These are phyloP conservation scores for Gynostemma pentaphyllum DNA, from an alignment of 306 rosid genomes.

Conservation along the genomic window DNA sequence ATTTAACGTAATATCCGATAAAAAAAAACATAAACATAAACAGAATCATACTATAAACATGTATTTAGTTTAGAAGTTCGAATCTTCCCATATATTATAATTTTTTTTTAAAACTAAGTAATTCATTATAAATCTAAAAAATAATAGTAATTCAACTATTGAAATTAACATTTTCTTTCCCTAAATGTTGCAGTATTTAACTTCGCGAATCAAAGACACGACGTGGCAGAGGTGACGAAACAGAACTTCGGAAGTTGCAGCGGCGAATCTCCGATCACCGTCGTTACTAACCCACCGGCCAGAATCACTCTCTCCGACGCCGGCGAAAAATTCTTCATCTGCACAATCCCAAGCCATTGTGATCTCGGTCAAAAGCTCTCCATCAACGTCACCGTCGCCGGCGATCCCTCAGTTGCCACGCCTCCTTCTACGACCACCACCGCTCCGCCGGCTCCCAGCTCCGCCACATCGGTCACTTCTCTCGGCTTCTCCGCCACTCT, in stretches of 20 bases:
- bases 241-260: not conserved
- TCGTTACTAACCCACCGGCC: not conserved
- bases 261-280: not conserved
- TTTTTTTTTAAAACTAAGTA: too few relatives aligned
- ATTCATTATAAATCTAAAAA: too few relatives aligned
- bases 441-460: not conserved
- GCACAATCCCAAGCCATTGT: not conserved
- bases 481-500: not conserved
- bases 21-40: too few relatives aligned
- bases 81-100: too few relatives aligned
- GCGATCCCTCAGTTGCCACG: not conserved
- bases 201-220: not conserved
- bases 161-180: not conserved
- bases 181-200: not conserved
- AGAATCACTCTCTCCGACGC: not conserved
- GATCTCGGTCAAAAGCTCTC: not conserved
- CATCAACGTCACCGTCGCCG: not conserved
- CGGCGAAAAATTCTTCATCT: slow-evolving; percentile 10
- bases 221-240: slow-evolving; percentile 10
- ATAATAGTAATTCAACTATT: too few relatives aligned
- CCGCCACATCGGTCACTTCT: not conserved
- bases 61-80: too few relatives aligned
- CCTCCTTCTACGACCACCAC: not conserved
- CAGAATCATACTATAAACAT: too few relatives aligned
- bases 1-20: too few relatives aligned